These are phyloP conservation scores for Diplodia mutila DNA, from an alignment of 2,329 filamentous ascomycete genomes.

Conservation along the genomic window DNA sequence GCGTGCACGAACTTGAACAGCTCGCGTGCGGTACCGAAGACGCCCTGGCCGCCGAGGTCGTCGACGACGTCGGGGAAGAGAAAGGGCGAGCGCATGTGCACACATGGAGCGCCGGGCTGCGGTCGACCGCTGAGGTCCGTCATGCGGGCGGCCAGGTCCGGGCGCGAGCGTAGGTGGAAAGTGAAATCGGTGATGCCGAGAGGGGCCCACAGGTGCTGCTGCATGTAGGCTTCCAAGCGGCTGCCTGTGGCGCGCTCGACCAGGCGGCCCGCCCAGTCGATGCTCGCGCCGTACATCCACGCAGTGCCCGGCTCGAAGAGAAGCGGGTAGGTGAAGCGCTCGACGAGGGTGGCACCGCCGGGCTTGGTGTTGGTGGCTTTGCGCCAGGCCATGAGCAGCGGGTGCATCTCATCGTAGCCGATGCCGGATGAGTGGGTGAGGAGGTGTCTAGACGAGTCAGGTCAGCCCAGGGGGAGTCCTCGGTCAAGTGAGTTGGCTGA, in stretches of 20 bases:
- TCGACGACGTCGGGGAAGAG: constrained; percentile 26
- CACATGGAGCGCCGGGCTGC: constrained; percentile 29
- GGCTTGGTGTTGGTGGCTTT: constrained; percentile 27
- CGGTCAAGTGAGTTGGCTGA: constrained; percentile 8
- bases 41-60: constrained; percentile 24
- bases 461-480: constrained; percentile 28
- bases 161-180: constrained; percentile 29
- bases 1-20: constrained; percentile 39
- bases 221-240: constrained; percentile 34
- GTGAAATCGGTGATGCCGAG: constrained; percentile 34
- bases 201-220: constrained; percentile 32
- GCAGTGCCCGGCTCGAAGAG: constrained; percentile 36
- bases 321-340: constrained; percentile 30
- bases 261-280: constrained; percentile 35
- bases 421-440: constrained; percentile 37
- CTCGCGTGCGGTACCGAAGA: constrained; percentile 30
- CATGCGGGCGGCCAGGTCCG: constrained; percentile 21
- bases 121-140: constrained; percentile 34
- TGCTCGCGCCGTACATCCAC: constrained; percentile 32
- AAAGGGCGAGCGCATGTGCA: constrained; percentile 17
- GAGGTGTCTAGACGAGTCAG: constrained; percentile 32
- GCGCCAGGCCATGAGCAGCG: constrained; percentile 27
- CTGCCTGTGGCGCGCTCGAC: constrained; percentile 33
- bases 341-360: constrained; percentile 25
- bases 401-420: constrained; percentile 31